A percentile compares a stretch with the other conserved stretches of the same genome.
Conservation (phyloP, 2,329 filamentous ascomycete genomes). For the Diplodia corticola region DNA sequence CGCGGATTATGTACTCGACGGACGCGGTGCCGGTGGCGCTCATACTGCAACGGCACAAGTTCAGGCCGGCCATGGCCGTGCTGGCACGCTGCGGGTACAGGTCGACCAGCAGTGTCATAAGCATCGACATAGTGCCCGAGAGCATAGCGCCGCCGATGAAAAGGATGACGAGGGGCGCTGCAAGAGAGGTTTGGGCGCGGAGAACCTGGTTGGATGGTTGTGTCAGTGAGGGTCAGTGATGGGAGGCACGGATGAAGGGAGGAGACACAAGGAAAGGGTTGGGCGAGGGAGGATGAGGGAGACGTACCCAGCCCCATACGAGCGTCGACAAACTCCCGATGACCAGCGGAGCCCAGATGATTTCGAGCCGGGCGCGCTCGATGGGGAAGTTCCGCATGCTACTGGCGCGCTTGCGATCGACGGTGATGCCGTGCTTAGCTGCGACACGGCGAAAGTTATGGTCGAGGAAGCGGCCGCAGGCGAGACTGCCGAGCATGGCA, state of each 20-base stretch:
- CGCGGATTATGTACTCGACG: conserved; percentile 34
- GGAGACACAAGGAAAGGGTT: neutral
- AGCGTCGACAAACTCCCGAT: conserved; percentile 36
- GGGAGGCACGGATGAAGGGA: too few species aligned
- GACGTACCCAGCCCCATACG: conserved; percentile 46
- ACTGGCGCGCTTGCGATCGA: conserved; percentile 60
- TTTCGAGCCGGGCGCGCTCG: conserved; percentile 46
- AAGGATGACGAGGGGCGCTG: conserved; percentile 50
- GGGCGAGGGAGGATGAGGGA: neutral
- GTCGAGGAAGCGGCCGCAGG: conserved; percentile 62
- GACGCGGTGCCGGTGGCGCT: conserved; percentile 35
- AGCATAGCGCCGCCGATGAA: conserved; percentile 55
- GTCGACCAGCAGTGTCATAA: conserved; percentile 50
- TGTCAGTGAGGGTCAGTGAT: neutral
- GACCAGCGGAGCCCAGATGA: conserved; percentile 42
- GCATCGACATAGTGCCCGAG: conserved; percentile 52
- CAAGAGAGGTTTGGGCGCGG: conserved; percentile 21
- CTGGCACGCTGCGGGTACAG: conserved; percentile 43
- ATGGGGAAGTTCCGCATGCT: conserved; percentile 56
- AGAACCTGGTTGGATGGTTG: neutral
- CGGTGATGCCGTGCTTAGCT: conserved; percentile 58
- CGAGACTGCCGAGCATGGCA: conserved; percentile 35
- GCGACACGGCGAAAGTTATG: conserved; percentile 73
- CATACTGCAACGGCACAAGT: conserved; percentile 34
- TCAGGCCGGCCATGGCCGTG: conserved; percentile 43